Percentiles rank a stretch among this genome's conserved stretches.
phyloP scores from a whole-genome alignment of 192 early-diverging fungal species.

The Coemansia sp. region DNA sequence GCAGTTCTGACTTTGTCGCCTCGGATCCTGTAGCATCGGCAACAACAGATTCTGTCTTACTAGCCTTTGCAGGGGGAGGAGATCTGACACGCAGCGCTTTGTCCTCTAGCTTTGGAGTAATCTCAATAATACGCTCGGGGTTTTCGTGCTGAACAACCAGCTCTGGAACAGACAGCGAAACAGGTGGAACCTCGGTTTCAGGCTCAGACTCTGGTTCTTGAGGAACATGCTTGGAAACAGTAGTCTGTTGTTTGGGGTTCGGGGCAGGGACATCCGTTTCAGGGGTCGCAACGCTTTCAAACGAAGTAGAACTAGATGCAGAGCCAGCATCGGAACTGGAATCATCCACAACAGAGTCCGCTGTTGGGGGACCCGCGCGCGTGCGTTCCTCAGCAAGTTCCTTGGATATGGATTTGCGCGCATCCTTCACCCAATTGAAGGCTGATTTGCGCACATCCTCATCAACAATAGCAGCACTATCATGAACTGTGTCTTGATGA shows the following conservation, averaged over 20 bases:
- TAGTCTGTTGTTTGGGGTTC: background rate
- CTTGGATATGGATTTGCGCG: slow-evolving; percentile 51
- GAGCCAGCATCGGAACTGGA: background rate
- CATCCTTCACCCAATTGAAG: slow-evolving; percentile 54
- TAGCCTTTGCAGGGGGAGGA: background rate
- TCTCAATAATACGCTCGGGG: background rate
- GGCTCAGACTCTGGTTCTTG: background rate
- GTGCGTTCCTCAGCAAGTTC: slow-evolving; percentile 53
- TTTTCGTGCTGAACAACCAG: background rate
- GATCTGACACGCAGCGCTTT: background rate
- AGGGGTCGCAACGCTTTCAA: background rate
- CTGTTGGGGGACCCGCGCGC: slow-evolving; percentile 9
- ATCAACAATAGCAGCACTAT: slow-evolving; percentile 5
- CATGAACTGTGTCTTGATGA: background rate
- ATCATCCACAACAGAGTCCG: background rate
- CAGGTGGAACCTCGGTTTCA: background rate
- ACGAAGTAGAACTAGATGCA: background rate
- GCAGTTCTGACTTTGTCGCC: slow-evolving; percentile 7
- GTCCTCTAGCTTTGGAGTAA: slow-evolving; percentile 3
- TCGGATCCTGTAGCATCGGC: background rate
- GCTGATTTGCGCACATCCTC: slow-evolving; percentile 49
- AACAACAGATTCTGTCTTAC: slow-evolving; percentile 3
- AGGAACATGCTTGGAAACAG: background rate
- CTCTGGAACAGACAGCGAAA: background rate
- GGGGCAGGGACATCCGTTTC: background rate